Evolutionary conservation across 306 rosid species (phyloP), one percentile per base, ranked within the genome.

Genomic region (Pyrus communis): DNA sequence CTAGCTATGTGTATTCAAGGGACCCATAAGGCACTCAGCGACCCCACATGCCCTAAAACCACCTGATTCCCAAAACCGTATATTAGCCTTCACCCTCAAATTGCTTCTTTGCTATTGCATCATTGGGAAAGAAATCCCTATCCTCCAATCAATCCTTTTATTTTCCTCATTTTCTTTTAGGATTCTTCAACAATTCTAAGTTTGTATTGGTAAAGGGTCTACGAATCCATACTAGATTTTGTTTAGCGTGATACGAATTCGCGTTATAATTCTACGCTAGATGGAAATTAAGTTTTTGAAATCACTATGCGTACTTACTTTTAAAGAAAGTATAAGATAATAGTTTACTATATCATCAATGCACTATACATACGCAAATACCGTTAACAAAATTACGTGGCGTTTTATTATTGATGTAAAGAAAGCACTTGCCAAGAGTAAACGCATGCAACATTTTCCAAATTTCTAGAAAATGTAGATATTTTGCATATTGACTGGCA

Each of bases 301-400:
- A 45, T 45, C 1, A 13, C 4, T 45, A 6, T 45, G 0, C 6
- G 0, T 45, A 45, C 52, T 45, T 45, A 45, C 18, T 31, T 31
- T 4, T 31, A 31, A 46, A 38, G 9, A 46, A 46, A 46, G 54
- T 46, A 46, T 46, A 14, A 46, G 2, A 46, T 46, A 46, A 49
- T 7, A 49, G 2, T 51, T 51, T 5, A 5, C 0, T 5, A 51
- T 18, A 51, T 51, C 21, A 51, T 51, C 3, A 17, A 51, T 51
- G 21, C 55, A 2, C 18, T 51, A 51, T 51, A 51, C 0, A 19
- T 15, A 51, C 0, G 3, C 7, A 49, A 6, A 15, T 49, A 49
- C 0, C 0, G 0, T 15, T 49, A 49, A 49, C 3, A 0, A 7
- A 49, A 14, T 6, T 15, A 49, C 3, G 0, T 15, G 21, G 4